These are phyloP conservation scores for Mercurialis annua DNA, from an alignment of 345 rosid species.

Conservation along the genomic window DNA sequence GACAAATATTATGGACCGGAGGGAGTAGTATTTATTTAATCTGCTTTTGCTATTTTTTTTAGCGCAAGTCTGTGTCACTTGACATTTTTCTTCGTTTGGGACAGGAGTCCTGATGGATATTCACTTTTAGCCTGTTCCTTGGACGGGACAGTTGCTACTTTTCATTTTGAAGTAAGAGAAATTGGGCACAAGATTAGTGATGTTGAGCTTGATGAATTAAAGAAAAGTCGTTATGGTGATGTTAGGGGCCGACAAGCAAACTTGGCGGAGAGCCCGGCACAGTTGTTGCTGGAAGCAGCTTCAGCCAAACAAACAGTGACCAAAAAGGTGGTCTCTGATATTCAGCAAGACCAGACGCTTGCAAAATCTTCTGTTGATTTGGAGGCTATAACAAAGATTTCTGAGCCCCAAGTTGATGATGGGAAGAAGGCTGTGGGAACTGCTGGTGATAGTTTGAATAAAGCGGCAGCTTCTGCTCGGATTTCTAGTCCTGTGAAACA, in stretches of 20 bases:
- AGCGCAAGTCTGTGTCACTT: slow-evolving; percentile 6
- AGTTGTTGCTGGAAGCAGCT: slow-evolving; percentile 90
- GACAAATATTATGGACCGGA: too few relatives aligned
- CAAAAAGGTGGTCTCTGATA: slow-evolving; percentile 60
- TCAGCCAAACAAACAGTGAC: slow-evolving; percentile 63
- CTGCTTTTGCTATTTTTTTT: neutral
- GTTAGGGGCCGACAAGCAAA: slow-evolving; percentile 89
- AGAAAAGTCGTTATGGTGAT: slow-evolving; percentile 92
- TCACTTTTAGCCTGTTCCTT: slow-evolving; percentile 96
- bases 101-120: slow-evolving; percentile 99
- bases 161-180: slow-evolving; percentile 82
- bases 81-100: slow-evolving; percentile 4
- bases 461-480: slow-evolving; percentile 42
- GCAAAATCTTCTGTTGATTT: slow-evolving; percentile 52
- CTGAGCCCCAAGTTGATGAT: slow-evolving; percentile 57
- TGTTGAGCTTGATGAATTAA: slow-evolving; percentile 79
- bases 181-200: slow-evolving; percentile 74
- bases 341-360: slow-evolving; percentile 49
- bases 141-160: slow-evolving; percentile 93
- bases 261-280: slow-evolving; percentile 90
- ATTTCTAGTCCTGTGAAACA: slow-evolving; percentile 87
- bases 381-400: slow-evolving; percentile 40
- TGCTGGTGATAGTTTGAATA: slow-evolving; percentile 52
- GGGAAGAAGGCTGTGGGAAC: slow-evolving; percentile 42
- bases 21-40: slow-evolving; percentile 10